Evolutionary conservation across 148 eudicot genomes (phyloP).

Genomic region (Spergularia bocconei): DNA sequence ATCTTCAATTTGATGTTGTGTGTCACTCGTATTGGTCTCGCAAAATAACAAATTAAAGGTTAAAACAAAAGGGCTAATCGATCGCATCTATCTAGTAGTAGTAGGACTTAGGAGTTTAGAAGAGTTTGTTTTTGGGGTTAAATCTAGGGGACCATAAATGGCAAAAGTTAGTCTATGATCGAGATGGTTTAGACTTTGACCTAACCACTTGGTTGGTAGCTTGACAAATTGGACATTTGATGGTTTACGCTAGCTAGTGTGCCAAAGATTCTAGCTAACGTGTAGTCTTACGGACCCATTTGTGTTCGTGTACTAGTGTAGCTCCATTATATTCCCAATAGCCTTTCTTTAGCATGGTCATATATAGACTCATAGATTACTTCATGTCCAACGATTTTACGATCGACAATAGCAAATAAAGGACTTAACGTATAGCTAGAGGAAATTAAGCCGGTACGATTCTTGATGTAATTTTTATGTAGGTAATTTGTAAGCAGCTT

Average conservation of each 20-base stretch:
- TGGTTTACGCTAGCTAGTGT: background rate
- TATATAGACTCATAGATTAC: background rate
- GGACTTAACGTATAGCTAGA: too few relatives aligned
- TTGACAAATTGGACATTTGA: background rate
- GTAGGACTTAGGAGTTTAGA: background rate
- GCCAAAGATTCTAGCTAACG: background rate
- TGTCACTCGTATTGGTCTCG: too few relatives aligned
- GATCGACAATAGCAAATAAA: background rate
- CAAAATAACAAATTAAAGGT: too few relatives aligned
- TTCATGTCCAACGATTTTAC: background rate
- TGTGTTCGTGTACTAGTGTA: background rate
- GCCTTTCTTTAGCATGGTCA: background rate
- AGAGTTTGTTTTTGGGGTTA: background rate
- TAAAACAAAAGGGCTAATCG: too few relatives aligned
- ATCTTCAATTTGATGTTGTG: too few relatives aligned
- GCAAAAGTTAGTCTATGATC: conserved; percentile 11
- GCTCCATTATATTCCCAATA: conserved; percentile 8
- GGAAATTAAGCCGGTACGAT: too few relatives aligned
- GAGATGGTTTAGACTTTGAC: conserved; percentile 7
- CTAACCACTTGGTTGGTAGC: background rate
- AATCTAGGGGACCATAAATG: background rate
- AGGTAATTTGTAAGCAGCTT: too few relatives aligned
- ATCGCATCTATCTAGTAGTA: background rate
- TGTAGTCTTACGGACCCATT: background rate
- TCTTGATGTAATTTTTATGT: too few relatives aligned